phyloP scores from a whole-genome alignment of 23 red algal genomes.

The Gracilariopsis chorda region DNA sequence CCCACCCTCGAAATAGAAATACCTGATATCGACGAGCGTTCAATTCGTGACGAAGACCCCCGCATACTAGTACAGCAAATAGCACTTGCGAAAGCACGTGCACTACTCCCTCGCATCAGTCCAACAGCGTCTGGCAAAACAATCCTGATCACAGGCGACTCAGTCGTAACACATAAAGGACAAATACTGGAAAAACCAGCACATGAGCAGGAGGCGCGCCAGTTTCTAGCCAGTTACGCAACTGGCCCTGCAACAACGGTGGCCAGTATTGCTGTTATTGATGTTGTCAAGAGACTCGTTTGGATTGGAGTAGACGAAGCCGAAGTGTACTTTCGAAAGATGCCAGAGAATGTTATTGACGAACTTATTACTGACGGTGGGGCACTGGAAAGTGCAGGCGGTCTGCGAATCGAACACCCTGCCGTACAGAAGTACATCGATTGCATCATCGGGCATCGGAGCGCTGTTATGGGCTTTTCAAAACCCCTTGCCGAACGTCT shows the following conservation, averaged over 20 bases:
- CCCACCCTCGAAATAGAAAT: constrained; percentile 37
- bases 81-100: constrained; percentile 72
- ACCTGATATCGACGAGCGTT: constrained; percentile 77
- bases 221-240: constrained; percentile 64
- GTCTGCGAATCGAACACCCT: constrained; percentile 81
- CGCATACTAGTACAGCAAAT: constrained; percentile 65
- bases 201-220: constrained; percentile 54
- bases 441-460: constrained; percentile 55
- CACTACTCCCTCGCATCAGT: constrained; percentile 26
- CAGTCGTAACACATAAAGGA: constrained; percentile 74
- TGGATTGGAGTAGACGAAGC: constrained; percentile 73
- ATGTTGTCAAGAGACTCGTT: constrained; percentile 36
- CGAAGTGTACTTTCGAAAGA: constrained; percentile 88
- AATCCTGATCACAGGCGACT: constrained; percentile 75
- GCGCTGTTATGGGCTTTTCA: constrained; percentile 79
- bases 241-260: constrained; percentile 83
- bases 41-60: constrained; percentile 65
- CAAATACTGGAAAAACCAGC: constrained; percentile 77
- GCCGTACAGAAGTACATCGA: constrained; percentile 49
- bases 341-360: constrained; percentile 76
- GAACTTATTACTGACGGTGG: constrained; percentile 56
- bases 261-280: constrained; percentile 61
- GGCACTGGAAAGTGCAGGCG: constrained; percentile 74
- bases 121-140: background rate
- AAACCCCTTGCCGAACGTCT: constrained; percentile 10